Conservation (phyloP, 805 yeast species). For the Candida ulmi region DNA sequence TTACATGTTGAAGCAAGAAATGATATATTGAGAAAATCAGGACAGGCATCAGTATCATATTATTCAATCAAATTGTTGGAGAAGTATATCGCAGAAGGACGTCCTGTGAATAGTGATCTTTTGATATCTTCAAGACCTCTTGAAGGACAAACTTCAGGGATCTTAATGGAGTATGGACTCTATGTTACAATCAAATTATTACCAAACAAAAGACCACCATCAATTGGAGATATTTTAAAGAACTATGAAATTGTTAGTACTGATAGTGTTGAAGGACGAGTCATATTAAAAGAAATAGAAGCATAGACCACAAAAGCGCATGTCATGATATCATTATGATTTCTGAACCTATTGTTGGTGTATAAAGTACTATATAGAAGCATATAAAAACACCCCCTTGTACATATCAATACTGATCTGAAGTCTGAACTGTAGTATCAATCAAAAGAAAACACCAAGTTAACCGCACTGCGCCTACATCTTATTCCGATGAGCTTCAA, state of each 20-base stretch:
- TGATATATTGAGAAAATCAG: constrained; percentile 28
- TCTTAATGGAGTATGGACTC: constrained; percentile 25
- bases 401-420: no score
- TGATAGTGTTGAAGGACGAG: constrained; percentile 37
- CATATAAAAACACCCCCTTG: no score
- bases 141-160: constrained; percentile 29
- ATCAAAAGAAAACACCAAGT: no score
- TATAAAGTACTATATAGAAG: no score
- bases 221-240: constrained; percentile 38
- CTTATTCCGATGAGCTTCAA: no score
- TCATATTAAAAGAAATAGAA: constrained; percentile 23
- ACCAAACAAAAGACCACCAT: constrained; percentile 24
- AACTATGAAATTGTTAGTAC: constrained; percentile 35
- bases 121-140: constrained; percentile 37
- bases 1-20: constrained; percentile 41
- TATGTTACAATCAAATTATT: constrained; percentile 25
- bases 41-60: constrained; percentile 26
- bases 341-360: no score
- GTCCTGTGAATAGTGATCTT: constrained; percentile 23
- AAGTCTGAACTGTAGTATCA: no score
- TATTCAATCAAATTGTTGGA: constrained; percentile 31
- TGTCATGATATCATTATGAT: no score
- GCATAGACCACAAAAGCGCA: no score
- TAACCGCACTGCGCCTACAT: no score
- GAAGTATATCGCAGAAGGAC: constrained; percentile 8